phyloP scores from a whole-genome alignment of 2,329 filamentous ascomycete genomes.

The Aspergillus sp. region DNA sequence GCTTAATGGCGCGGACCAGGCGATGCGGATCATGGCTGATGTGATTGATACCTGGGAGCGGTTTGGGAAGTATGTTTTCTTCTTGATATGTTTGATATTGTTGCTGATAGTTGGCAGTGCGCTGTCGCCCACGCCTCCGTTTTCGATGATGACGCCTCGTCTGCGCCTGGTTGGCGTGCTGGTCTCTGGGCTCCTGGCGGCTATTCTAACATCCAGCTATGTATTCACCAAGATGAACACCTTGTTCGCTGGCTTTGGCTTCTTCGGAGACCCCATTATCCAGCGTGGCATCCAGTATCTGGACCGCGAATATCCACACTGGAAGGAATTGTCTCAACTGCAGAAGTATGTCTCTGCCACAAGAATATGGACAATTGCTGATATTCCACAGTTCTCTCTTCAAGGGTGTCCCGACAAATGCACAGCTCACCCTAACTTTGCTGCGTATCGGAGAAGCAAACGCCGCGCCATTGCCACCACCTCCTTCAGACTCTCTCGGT shows the following conservation, averaged over 20 bases:
- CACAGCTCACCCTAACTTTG: constrained; percentile 77
- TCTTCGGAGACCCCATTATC: constrained; percentile 79
- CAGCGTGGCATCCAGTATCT: constrained; percentile 55
- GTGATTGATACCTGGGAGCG: constrained; percentile 64
- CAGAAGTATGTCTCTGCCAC: constrained; percentile 53
- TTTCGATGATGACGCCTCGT: constrained; percentile 55
- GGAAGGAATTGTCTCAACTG: constrained; percentile 74
- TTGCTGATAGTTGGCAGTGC: neutral
- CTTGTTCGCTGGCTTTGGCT: constrained; percentile 67
- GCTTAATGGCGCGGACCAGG: constrained; percentile 72
- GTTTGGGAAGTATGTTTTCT: constrained; percentile 54
- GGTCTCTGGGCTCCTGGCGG: constrained; percentile 52
- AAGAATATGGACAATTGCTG: constrained; percentile 16
- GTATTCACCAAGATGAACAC: constrained; percentile 64
- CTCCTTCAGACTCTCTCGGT: constrained; percentile 37
- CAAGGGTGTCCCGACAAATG: constrained; percentile 81
- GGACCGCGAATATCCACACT: constrained; percentile 59
- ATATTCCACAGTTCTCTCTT: constrained; percentile 59
- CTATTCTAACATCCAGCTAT: constrained; percentile 58
- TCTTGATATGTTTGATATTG: too few relatives aligned
- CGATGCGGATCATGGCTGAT: constrained; percentile 66
- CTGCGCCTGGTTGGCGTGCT: constrained; percentile 57
- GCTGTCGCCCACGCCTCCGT: constrained; percentile 47
- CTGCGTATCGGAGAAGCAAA: constrained; percentile 80
- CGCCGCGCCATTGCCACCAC: constrained; percentile 72